Evolutionary conservation across 768 basidiomycete genomes (phyloP), one percentile per base, ranked within the genome.

Genomic region (Panus rudis): DNA sequence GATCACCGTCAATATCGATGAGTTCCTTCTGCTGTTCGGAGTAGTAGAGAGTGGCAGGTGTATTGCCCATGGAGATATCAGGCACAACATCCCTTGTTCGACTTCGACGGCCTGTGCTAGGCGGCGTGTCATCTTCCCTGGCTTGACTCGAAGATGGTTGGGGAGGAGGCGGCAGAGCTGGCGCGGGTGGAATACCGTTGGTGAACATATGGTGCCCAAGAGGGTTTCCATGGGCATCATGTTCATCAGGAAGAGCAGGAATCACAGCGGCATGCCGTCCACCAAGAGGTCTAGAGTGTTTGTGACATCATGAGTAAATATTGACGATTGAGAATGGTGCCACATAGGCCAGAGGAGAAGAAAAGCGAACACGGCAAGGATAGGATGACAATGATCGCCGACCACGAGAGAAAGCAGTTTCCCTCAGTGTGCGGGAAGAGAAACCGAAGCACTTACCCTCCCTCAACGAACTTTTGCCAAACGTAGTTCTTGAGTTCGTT

Each of bases 391-490:
- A n/a, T n/a, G n/a, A n/a, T n/a, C 28, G 28, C 10, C 28, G 28
- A 43, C 30, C 20, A 43, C 4, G 41, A 16, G 19, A 20, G 26
- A 19, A 27, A 39, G 37, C 14, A 43, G 8, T 7, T 17, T 4
- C 20, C 16, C 39, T 41, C 33, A 8, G n/a, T 17, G n/a, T 17
- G 33, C 16, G 21, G 8, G 21, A 14, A 35, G 21, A 30, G n/a
- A 10, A 30, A n/a, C n/a, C 33, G 21, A 35, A 17, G 46, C 39
- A 76, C 84, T 72, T 63, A 85, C 81, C 86, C 87, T 67, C 88
- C 88, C 63, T 92, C 88, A 7, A 78, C 71, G 58, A 88, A 91
- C 47, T 79, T 75, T 58, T 91, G 87, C 86, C 86, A 88, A 22
- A 89, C 85, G 57, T 92, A 92, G 64, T 87, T 81, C 52, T 76